These are phyloP conservation scores for Neofusicoccum sp. DNA, from an alignment of 2,329 filamentous ascomycete species.

Conservation along the genomic window DNA sequence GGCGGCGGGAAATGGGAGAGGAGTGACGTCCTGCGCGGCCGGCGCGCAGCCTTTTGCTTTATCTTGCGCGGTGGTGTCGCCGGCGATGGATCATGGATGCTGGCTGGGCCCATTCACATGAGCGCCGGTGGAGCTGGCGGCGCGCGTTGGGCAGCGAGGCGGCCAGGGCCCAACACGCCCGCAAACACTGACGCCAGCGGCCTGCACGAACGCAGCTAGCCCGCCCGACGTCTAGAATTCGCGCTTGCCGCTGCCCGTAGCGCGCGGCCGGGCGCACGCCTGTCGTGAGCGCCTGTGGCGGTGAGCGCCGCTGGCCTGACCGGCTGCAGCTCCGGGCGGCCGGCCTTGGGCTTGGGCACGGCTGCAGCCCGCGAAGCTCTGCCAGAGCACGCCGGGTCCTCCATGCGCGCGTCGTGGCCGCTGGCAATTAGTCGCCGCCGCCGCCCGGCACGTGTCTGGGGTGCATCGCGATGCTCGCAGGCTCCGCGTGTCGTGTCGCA, in stretches of 20 bases:
- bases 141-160: constrained; percentile 20
- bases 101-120: constrained; percentile 16
- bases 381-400: background rate
- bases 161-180: constrained; percentile 9
- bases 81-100: constrained; percentile 18
- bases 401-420: constrained; percentile 15
- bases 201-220: constrained; percentile 15
- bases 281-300: constrained; percentile 15
- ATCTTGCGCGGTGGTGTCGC: constrained; percentile 1
- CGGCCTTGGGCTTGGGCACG: constrained; percentile 16
- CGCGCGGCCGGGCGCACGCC: background rate
- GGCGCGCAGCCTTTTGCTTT: constrained; percentile 16
- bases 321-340: background rate
- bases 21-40: background rate
- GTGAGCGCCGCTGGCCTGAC: constrained; percentile 10
- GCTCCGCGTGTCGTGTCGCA: background rate
- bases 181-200: constrained; percentile 19
- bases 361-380: constrained; percentile 4
- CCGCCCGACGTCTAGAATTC: constrained; percentile 13
- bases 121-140: constrained; percentile 6
- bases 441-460: background rate
- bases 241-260: background rate
- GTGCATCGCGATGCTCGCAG: background rate
- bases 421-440: constrained; percentile 9
- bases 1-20: constrained; percentile 9